These are phyloP conservation scores for Russula dissimulans DNA, from an alignment of 768 basidiomycete genomes.

Conservation along the genomic window DNA sequence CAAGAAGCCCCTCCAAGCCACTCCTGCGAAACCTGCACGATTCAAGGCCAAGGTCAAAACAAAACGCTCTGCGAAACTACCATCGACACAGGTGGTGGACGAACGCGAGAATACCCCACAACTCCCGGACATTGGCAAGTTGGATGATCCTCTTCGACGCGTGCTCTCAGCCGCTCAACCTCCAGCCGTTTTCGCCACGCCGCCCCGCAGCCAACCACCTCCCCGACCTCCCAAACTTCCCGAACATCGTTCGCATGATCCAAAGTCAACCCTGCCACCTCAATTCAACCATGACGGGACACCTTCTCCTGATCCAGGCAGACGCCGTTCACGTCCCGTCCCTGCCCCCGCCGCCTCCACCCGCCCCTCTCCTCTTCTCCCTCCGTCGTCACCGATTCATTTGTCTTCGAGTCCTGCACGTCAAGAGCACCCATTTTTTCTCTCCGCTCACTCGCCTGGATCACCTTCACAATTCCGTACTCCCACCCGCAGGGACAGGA, in stretches of 20 bases:
- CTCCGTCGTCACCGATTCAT: slow-evolving; percentile 11
- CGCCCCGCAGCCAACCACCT: slow-evolving; percentile 12
- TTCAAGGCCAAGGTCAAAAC: slow-evolving; percentile 7
- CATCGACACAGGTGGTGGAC: background rate
- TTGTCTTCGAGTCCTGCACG: slow-evolving; percentile 7
- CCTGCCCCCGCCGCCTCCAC: background rate
- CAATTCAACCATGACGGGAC: slow-evolving; percentile 6
- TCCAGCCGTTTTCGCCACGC: slow-evolving; percentile 6
- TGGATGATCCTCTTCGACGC: background rate
- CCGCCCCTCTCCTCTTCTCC: background rate
- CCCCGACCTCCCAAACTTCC: slow-evolving; percentile 9
- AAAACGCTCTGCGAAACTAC: background rate
- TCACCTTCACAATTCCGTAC: slow-evolving; percentile 15
- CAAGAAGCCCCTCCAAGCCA: background rate
- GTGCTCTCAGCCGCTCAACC: background rate
- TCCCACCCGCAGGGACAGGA: slow-evolving; percentile 10
- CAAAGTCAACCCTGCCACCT: slow-evolving; percentile 6
- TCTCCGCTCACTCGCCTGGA: background rate
- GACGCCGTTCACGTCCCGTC: slow-evolving; percentile 1
- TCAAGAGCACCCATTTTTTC: background rate
- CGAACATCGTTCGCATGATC: slow-evolving; percentile 10
- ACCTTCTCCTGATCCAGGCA: slow-evolving; percentile 7
- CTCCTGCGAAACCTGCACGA: background rate
- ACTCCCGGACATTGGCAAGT: background rate
- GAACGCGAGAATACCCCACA: background rate